phyloP scores from a whole-genome alignment of 2,329 filamentous ascomycete species.

The Stagonosporopsis cucurbitacearum region DNA sequence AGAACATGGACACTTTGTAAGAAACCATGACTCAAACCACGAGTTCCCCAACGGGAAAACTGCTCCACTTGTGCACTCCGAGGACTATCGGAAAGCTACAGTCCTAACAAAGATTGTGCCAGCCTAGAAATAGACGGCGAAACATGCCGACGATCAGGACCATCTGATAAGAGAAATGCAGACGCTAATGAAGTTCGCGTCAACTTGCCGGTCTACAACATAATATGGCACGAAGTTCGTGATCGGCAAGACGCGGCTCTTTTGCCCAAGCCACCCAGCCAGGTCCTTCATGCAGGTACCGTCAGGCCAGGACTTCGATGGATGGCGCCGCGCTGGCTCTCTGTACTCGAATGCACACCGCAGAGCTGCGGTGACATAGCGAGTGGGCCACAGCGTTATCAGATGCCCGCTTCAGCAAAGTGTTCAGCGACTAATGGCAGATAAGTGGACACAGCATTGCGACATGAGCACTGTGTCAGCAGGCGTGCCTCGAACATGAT shows the following conservation, averaged over 20 bases:
- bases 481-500: conserved; percentile 31
- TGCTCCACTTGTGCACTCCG: conserved; percentile 10
- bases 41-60: background rate
- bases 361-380: conserved; percentile 10
- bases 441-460: conserved; percentile 20
- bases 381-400: conserved; percentile 11
- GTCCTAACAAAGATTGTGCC: background rate
- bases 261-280: background rate
- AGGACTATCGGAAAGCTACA: background rate
- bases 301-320: background rate
- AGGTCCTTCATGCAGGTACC: conserved; percentile 13
- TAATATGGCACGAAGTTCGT: conserved; percentile 15
- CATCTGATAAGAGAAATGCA: background rate
- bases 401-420: conserved; percentile 6
- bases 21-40: conserved; percentile 8
- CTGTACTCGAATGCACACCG: conserved; percentile 5
- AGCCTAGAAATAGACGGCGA: conserved; percentile 10
- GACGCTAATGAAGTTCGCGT: conserved; percentile 4
- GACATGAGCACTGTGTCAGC: conserved; percentile 28
- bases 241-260: conserved; percentile 15
- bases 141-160: conserved; percentile 3
- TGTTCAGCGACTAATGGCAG: conserved; percentile 8
- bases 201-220: conserved; percentile 14
- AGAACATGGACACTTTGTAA: conserved; percentile 18
- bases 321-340: background rate